Conservation (phyloP, 1,284 basidiomycete genomes). For the Microbotryum saponariae region DNA sequence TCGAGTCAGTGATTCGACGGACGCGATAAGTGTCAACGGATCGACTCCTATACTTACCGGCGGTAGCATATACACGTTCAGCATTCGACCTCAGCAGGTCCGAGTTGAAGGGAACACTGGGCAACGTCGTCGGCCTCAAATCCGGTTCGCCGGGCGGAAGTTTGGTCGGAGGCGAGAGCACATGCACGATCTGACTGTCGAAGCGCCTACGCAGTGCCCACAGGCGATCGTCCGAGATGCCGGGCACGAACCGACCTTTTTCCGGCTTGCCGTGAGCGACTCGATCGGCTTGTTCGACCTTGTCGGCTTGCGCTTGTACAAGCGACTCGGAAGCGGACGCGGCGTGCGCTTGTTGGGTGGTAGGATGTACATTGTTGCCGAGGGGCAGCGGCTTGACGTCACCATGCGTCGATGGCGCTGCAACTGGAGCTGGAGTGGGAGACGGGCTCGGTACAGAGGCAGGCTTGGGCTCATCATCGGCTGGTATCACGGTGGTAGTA, state of each 20-base stretch:
- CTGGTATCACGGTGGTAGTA: no score
- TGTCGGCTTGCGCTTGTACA: constrained; percentile 42
- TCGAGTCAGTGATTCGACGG: no score
- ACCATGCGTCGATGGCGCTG: not conserved
- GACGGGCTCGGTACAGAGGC: no score
- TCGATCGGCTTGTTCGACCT: constrained; percentile 41
- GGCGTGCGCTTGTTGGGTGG: constrained; percentile 38
- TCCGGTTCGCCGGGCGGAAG: constrained; percentile 43
- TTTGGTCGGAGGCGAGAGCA: constrained; percentile 37
- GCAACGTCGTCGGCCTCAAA: constrained; percentile 41
- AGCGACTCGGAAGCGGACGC: constrained; percentile 38
- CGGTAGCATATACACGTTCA: constrained; percentile 27
- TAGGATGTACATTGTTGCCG: constrained; percentile 39
- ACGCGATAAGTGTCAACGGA: no score
- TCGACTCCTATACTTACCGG: not conserved
- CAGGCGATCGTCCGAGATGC: constrained; percentile 44
- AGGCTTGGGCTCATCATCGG: no score
- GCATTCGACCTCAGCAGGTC: constrained; percentile 42
- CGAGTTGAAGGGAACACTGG: constrained; percentile 43
- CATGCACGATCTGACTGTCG: constrained; percentile 45
- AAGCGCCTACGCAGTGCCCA: constrained; percentile 44
- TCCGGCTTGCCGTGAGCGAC: constrained; percentile 39
- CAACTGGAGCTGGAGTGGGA: not conserved
- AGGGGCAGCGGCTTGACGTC: constrained; percentile 37
- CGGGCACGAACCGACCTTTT: constrained; percentile 41